These are phyloP conservation scores for Rhodotorula sp. DNA, from an alignment of 1,284 basidiomycete genomes.

Conservation along the genomic window DNA sequence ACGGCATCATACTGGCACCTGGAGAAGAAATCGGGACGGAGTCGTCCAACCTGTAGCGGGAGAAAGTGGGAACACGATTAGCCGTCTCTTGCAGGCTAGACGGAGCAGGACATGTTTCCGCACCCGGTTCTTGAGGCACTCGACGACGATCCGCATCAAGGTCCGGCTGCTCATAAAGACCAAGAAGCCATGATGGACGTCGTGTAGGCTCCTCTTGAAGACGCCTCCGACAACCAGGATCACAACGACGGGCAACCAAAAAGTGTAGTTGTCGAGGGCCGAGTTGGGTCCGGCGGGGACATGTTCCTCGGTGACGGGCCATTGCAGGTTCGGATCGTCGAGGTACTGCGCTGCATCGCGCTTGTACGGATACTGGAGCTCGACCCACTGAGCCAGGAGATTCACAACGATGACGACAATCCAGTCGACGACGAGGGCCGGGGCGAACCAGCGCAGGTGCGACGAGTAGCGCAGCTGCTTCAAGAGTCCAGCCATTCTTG, in stretches of 20 bases:
- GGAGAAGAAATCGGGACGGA: slow-evolving; percentile 67
- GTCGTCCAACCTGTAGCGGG: slow-evolving; percentile 56
- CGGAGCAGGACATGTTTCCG: neutral
- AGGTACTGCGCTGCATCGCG: slow-evolving; percentile 30
- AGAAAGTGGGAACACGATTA: slow-evolving; percentile 39
- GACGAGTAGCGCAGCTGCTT: neutral
- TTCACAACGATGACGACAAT: slow-evolving; percentile 21
- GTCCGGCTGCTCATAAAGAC: slow-evolving; percentile 23
- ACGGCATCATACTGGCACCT: slow-evolving; percentile 63
- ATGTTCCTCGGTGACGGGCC: slow-evolving; percentile 14
- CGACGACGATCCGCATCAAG: slow-evolving; percentile 30
- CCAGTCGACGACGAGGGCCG: slow-evolving; percentile 42
- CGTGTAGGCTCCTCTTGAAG: slow-evolving; percentile 31
- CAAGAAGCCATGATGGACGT: slow-evolving; percentile 39
- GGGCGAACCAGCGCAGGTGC: slow-evolving; percentile 17
- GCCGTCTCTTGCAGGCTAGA: neutral
- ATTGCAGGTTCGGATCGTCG: slow-evolving; percentile 4
- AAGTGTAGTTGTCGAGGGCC: slow-evolving; percentile 28
- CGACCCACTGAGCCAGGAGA: slow-evolving; percentile 14
- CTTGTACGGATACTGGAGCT: slow-evolving; percentile 22
- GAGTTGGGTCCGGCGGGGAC: slow-evolving; percentile 15
- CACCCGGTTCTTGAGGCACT: slow-evolving; percentile 16
- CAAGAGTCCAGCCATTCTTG: neutral
- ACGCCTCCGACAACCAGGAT: slow-evolving; percentile 31
- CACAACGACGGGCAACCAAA: slow-evolving; percentile 33